Base-by-base conservation (phyloP, 2,329 filamentous ascomycete species). In the Mollisia scopiformis region DNA sequence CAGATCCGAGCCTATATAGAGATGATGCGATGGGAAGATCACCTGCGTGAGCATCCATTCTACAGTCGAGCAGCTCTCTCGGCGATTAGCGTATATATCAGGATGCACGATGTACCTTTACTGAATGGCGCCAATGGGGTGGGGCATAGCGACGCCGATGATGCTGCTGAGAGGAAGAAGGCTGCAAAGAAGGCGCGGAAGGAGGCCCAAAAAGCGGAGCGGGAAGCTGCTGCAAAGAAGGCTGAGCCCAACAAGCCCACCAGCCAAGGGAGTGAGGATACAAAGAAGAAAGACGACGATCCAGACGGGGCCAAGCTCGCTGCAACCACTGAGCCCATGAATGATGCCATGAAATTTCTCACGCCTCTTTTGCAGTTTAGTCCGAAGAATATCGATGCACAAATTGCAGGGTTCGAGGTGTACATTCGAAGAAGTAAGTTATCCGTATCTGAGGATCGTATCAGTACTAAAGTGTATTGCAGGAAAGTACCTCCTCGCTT, bases 1-100 rank as follows among this genome's bases (percentile, higher is more conserved):
- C 94, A 97, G 81, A 92, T 98, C 62, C 84, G 94, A 59, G 91
- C 95, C 1, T 99, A 99, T 73, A 82, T 99, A 41, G 93, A 97
- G 69, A 97, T 99, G 92, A 83, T 99, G 50, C 87, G 90, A 69
- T 99, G 95, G 96, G 94, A 98, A 74, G 93, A 99, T 73, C 87
- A 88, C 63, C 78, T 98, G 47, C 88, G 93, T 57, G 91, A 96
- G 70, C 95, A 99, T 74, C 95, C 95, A 1, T 97, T 96, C 79
- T 99, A 91, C 78, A 89, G 90, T 4, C 84, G 92, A 47, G 91
- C 92, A 52, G 94, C 95, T 0, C 80, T 97, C 25, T 87, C 88
- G 56, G 93, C 94, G 6, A 84, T 96, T 62, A 85, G 88, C 63
- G 82, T 96, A 31, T 98, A 97, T 74, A 74, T 96, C 28, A 81